Evolutionary conservation across 306 rosid genomes (phyloP).

Genomic region (Malus domestica): DNA sequence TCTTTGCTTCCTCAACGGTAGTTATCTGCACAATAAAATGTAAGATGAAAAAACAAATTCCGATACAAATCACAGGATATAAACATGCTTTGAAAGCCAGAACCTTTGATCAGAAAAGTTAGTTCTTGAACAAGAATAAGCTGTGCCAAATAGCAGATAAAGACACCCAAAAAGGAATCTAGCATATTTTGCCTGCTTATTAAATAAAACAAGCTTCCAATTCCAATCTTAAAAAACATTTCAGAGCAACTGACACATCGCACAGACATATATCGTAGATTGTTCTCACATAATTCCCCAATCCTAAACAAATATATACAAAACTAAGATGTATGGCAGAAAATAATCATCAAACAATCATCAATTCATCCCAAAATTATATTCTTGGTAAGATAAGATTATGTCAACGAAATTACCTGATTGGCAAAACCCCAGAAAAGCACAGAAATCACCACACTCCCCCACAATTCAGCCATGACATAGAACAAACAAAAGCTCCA

Average conservation of each 20-base stretch:
- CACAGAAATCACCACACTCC: conserved; percentile 89
- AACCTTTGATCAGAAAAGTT: not conserved
- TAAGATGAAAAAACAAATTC: not conserved
- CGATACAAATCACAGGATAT: not conserved
- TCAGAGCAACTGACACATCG: not conserved
- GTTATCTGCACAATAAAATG: conserved; percentile 52
- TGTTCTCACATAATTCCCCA: not conserved
- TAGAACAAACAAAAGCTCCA: conserved; percentile 96
- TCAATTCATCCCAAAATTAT: not conserved
- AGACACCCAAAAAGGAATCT: not conserved
- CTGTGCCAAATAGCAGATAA: not conserved
- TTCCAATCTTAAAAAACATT: not conserved
- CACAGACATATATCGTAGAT: not conserved
- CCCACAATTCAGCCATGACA: conserved; percentile 99
- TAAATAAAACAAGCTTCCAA: not conserved
- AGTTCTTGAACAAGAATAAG: not conserved
- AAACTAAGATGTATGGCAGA: not conserved
- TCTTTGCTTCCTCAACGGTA: conserved; percentile 80
- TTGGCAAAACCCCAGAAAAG: conserved; percentile 96
- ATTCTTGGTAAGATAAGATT: not conserved
- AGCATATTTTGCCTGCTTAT: not conserved
- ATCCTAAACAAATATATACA: not conserved
- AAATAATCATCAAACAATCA: not conserved
- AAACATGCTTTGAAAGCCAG: not conserved
- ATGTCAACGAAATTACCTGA: conserved; percentile 51